Percentiles rank a stretch among this genome's conserved stretches.
Evolutionary conservation across 2,329 filamentous ascomycete species (phyloP).

Genomic region (Alternaria panax): DNA sequence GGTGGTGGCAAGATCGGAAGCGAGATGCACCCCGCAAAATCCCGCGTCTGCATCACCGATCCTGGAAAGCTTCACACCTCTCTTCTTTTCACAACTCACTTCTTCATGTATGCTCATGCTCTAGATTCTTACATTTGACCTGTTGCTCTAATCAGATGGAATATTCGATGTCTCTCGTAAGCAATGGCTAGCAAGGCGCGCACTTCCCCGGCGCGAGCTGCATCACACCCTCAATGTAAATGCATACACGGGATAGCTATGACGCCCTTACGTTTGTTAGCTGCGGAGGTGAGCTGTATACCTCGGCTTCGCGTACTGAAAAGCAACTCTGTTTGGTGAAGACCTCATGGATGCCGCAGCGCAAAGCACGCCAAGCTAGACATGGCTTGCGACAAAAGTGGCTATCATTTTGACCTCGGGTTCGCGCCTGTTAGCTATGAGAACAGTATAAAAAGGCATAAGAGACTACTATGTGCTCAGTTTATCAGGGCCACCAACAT

Average conservation of each 20-base stretch:
- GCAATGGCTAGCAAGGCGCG: background rate
- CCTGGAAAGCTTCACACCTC: background rate
- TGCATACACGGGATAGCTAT: slow-evolving; percentile 1
- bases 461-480: background rate
- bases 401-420: background rate
- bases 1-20: background rate
- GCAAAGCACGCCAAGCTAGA: background rate
- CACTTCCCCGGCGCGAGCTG: background rate
- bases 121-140: background rate
- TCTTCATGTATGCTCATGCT: background rate
- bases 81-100: background rate
- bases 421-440: background rate
- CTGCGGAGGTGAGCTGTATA: background rate
- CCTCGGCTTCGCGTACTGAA: background rate
- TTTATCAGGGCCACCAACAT: background rate
- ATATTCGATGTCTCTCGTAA: background rate
- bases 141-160: background rate
- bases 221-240: background rate
- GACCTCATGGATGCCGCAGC: background rate
- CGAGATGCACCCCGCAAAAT: background rate
- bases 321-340: background rate
- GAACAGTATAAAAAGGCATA: background rate
- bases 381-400: background rate
- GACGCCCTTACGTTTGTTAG: background rate
- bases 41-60: background rate